Percentiles rank a stretch among this genome's conserved stretches.
These are phyloP conservation scores for Chaetomium tenue DNA, from an alignment of 495 filamentous ascomycete genomes.

Conservation along the genomic window DNA sequence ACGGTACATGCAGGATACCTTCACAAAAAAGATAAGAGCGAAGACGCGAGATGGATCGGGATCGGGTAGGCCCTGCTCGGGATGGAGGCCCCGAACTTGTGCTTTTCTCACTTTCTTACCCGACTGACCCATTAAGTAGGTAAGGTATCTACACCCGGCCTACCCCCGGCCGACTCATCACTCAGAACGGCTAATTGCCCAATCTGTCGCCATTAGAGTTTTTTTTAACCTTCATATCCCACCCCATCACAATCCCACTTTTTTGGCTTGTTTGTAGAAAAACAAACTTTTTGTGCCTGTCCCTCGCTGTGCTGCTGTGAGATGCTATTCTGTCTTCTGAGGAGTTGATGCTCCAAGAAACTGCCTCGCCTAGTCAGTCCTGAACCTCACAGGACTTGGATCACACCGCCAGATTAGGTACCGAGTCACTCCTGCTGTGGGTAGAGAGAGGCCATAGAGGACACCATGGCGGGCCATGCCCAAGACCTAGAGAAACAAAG, in stretches of 20 bases:
- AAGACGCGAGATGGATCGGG: background rate
- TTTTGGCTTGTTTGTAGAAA: background rate
- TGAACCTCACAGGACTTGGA: background rate
- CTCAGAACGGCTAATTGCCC: background rate
- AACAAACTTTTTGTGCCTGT: background rate
- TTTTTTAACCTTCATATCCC: background rate
- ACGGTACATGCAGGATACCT: background rate
- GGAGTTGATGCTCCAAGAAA: background rate
- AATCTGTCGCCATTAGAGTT: background rate
- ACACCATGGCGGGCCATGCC: constrained; percentile 1
- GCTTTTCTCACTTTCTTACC: background rate
- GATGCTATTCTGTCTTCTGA: background rate
- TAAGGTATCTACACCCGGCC: background rate
- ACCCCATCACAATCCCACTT: background rate
- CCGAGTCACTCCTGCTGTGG: background rate
- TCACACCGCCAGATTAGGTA: too few species aligned
- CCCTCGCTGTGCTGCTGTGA: constrained; percentile 6
- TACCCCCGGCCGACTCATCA: constrained; percentile 3
- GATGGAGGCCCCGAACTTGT: background rate
- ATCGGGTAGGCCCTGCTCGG: background rate
- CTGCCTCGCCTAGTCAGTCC: background rate
- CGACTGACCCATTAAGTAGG: too few species aligned
- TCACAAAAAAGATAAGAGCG: background rate
- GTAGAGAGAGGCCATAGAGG: background rate
- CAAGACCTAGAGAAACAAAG: constrained; percentile 14